Percentiles rank a stretch among this genome's conserved stretches.
These are phyloP conservation scores for Annulohypoxylon maeteangense DNA, from an alignment of 495 filamentous ascomycete species.

Conservation along the genomic window DNA sequence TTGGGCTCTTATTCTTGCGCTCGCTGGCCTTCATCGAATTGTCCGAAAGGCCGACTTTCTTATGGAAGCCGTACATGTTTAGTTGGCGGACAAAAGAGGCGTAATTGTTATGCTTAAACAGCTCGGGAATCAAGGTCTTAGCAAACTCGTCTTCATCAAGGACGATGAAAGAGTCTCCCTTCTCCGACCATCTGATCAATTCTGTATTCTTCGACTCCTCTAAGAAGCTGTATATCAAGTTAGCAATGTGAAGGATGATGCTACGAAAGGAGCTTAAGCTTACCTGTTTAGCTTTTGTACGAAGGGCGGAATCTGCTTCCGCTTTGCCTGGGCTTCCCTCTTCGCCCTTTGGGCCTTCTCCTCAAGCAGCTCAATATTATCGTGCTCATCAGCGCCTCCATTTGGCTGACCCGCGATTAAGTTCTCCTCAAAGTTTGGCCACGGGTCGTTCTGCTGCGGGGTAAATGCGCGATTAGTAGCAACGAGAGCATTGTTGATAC, in stretches of 20 bases:
- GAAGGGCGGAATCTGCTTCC: constrained; percentile 96
- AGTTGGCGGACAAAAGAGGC: constrained; percentile 97
- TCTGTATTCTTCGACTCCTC: constrained; percentile 92
- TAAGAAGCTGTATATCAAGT: constrained; percentile 73
- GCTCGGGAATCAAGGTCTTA: constrained; percentile 93
- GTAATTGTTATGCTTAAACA: constrained; percentile 99
- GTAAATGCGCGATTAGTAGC: constrained; percentile 55
- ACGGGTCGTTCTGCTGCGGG: constrained; percentile 57
- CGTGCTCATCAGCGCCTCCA: constrained; percentile 64
- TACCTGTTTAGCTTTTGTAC: constrained; percentile 99
- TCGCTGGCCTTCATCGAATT: constrained; percentile 98
- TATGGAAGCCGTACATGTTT: constrained; percentile 99
- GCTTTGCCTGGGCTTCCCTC: constrained; percentile 82
- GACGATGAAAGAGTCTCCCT: constrained; percentile 95
- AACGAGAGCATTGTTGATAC: constrained; percentile 70
- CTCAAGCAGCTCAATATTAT: constrained; percentile 81
- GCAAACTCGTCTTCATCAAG: constrained; percentile 99
- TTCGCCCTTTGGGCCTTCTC: constrained; percentile 79
- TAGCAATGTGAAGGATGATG: neutral
- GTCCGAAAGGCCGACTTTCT: constrained; percentile 95
- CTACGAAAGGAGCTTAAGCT: constrained; percentile 35
- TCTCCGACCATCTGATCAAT: constrained; percentile 96
- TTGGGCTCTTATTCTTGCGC: constrained; percentile 94
- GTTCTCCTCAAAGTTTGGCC: constrained; percentile 58
- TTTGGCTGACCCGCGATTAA: constrained; percentile 51